Evolutionary conservation across 1,284 basidiomycete species (phyloP).

Genomic region (Ceratobasidium sp.): DNA sequence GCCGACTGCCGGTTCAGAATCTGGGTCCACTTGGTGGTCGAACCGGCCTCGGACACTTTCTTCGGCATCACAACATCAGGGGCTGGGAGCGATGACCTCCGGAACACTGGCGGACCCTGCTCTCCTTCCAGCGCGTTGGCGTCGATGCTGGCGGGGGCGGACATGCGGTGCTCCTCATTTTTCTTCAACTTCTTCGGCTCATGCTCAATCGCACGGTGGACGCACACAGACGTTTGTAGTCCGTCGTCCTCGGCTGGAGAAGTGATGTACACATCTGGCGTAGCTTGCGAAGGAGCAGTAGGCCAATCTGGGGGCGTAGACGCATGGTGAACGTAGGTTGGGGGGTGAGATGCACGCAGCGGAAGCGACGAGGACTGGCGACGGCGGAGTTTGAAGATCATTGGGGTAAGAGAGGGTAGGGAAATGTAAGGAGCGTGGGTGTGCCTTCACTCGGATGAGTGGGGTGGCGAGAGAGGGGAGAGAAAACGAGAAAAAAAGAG

Average conservation of each 20-base stretch:
- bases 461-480: conserved; percentile 7
- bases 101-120: conserved; percentile 22
- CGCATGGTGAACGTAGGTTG: conserved; percentile 19
- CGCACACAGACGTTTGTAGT: conserved; percentile 27
- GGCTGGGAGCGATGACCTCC: conserved; percentile 14
- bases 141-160: background rate
- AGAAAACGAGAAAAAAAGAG: conserved; percentile 1
- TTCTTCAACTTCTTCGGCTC: conserved; percentile 30
- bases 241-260: conserved; percentile 29
- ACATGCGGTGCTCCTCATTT: background rate
- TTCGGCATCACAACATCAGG: conserved; percentile 26
- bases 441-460: conserved; percentile 10
- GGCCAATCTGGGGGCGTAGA: conserved; percentile 35
- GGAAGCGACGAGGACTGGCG: conserved; percentile 29
- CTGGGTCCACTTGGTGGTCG: conserved; percentile 2
- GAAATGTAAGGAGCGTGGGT: conserved; percentile 39
- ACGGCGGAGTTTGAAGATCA: conserved; percentile 33
- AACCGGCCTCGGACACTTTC: conserved; percentile 13
- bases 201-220: conserved; percentile 33
- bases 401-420: background rate
- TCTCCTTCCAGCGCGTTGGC: background rate
- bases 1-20: background rate
- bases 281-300: conserved; percentile 13
- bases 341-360: background rate
- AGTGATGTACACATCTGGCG: conserved; percentile 32